Base-by-base conservation (phyloP, 306 rosid genomes). In the Gillenia trifoliata region DNA sequence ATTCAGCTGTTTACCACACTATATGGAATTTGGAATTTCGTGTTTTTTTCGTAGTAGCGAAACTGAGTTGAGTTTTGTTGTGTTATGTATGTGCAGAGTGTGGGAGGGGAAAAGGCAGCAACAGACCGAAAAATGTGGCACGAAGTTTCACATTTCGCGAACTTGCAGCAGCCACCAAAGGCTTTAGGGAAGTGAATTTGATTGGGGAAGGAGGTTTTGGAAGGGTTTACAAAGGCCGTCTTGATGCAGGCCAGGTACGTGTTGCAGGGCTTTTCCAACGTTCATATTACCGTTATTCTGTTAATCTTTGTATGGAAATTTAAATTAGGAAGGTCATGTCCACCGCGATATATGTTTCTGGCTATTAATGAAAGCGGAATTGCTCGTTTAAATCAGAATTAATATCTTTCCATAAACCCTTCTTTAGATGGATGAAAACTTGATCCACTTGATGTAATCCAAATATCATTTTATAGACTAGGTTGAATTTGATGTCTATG, bases 171-270 rank as follows among this genome's bases (percentile, higher is more conserved):
- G 99, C 97, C 34, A 90, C 97, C 2, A 84, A 82, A 70, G 92
- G 93, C 34, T 90, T 90, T 79, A 86, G 59, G 85, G 87, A 86
- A 30, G 89, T 87, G 49, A 92, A 94, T 72, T 78, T 92, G 85
- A 83, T 92, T 28, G 99, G 99, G 8, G 98, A 95, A 88, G 99
- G 99, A 30, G 99, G 99, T 71, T 95, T 95, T 79, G 99, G 99
- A 71, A 90, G 81, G 71, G 99, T 95, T 70, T 95, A 81, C 84
- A 92, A 95, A 85, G 99, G 99, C 47, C 91, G 93, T 41, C 86
- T 95, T 36, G 88, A 90, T 20, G 56, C 91, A 0, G 92, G 88
- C 72, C 91, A 87, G 92, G 98, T 80, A 68, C 38, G 78, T 45
- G 50, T 81, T 45, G 71, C 70, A 8, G 61, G 25, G 61, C 3